Percentiles rank a stretch among this genome's conserved stretches.
Conservation (phyloP, 768 basidiomycete genomes). For the Coprinopsis strossmayeri region DNA sequence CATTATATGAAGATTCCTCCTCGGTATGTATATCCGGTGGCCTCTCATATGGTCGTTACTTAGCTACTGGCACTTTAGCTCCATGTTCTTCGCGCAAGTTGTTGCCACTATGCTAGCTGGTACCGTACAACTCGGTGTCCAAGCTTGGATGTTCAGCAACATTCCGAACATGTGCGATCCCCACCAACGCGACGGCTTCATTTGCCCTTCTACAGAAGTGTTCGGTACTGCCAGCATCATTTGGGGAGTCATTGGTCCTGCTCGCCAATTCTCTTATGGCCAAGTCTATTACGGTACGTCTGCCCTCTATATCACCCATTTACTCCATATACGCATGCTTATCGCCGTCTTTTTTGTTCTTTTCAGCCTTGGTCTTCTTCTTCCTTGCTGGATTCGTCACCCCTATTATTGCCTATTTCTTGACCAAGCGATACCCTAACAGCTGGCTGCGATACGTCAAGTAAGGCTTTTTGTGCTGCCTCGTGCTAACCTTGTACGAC, state of each 20-base stretch:
- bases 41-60: background rate
- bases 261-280: constrained; percentile 60
- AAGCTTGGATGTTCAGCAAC: constrained; percentile 72
- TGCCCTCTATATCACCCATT: background rate
- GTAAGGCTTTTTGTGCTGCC: constrained; percentile 25
- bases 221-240: constrained; percentile 78
- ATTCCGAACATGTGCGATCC: constrained; percentile 53
- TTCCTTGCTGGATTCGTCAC: constrained; percentile 70
- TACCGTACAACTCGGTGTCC: constrained; percentile 70
- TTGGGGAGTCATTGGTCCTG: constrained; percentile 80
- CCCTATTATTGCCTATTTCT: constrained; percentile 48
- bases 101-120: constrained; percentile 62
- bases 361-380: constrained; percentile 52
- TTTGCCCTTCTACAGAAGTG: constrained; percentile 62
- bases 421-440: constrained; percentile 56
- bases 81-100: constrained; percentile 70
- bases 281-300: constrained; percentile 49
- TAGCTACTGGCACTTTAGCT: constrained; percentile 13
- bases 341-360: constrained; percentile 9
- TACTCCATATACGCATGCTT: background rate
- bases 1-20: constrained; percentile 78
- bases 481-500: background rate
- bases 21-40: constrained; percentile 19
- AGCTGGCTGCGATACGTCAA: constrained; percentile 57
- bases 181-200: constrained; percentile 55